Percentiles rank a stretch among this genome's conserved stretches.
These are phyloP conservation scores for Vinca major DNA, from an alignment of 305 asterid genomes.

Conservation along the genomic window DNA sequence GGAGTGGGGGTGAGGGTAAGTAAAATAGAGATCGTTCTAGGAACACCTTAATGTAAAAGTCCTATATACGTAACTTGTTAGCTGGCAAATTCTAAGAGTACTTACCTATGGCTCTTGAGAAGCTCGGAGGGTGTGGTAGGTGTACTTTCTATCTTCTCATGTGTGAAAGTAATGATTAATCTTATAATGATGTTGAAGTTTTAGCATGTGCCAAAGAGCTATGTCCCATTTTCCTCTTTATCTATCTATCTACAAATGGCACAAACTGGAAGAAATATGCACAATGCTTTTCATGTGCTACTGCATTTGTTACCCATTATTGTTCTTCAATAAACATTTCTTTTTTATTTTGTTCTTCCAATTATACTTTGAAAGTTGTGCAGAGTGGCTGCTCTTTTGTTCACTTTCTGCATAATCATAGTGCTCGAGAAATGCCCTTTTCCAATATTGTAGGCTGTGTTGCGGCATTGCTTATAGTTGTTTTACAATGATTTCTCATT, in stretches of 20 bases:
- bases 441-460: slow-evolving; percentile 10
- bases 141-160: slow-evolving; percentile 3
- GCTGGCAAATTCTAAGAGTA: slow-evolving; percentile 1
- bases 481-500: slow-evolving; percentile 1
- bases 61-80: background rate
- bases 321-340: slow-evolving; percentile 8
- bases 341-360: background rate
- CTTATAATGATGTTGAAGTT: slow-evolving; percentile 3
- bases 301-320: slow-evolving; percentile 7
- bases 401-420: slow-evolving; percentile 16
- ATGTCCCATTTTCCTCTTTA: background rate
- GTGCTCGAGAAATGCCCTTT: background rate
- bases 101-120: slow-evolving; percentile 4
- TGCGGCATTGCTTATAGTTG: slow-evolving; percentile 7
- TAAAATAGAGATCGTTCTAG: background rate
- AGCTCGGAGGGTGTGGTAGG: slow-evolving; percentile 3
- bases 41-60: background rate
- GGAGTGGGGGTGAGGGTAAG: no score
- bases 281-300: slow-evolving; percentile 19
- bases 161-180: slow-evolving; percentile 8
- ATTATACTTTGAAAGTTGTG: slow-evolving; percentile 1
- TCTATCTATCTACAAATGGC: background rate
- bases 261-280: slow-evolving; percentile 2
- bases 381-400: slow-evolving; percentile 13
- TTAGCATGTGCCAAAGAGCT: slow-evolving; percentile 11